A percentile compares a stretch with the other conserved stretches of the same genome.
phyloP scores from a whole-genome alignment of 805 yeast genomes.

The Dipodascus geniculatus region DNA sequence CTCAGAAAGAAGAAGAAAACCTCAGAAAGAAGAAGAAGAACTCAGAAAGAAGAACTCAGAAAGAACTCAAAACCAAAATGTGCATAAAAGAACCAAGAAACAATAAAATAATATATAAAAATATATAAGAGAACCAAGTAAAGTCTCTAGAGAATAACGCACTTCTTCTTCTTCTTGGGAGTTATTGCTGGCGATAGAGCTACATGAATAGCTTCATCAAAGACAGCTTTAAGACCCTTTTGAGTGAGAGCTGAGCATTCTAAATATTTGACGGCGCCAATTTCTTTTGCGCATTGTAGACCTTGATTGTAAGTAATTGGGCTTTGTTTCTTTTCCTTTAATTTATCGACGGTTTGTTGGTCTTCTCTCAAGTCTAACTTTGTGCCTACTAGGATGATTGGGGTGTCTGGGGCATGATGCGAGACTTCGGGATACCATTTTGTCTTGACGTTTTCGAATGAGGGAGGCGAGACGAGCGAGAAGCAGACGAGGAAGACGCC shows the following conservation, averaged over 20 bases:
- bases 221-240: constrained; percentile 72
- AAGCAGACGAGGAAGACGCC: constrained; percentile 81
- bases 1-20: no score
- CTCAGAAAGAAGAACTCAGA: no score
- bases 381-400: constrained; percentile 74
- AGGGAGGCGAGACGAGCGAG: constrained; percentile 68
- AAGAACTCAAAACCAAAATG: not conserved
- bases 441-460: constrained; percentile 67
- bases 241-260: constrained; percentile 91
- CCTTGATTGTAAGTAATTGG: constrained; percentile 61
- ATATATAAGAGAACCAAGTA: not conserved
- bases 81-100: not conserved
- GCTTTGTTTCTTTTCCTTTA: constrained; percentile 31
- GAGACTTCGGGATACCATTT: constrained; percentile 82
- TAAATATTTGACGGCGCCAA: constrained; percentile 60
- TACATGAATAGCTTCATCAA: constrained; percentile 68
- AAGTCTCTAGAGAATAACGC: constrained; percentile 31
- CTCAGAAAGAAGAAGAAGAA: no score
- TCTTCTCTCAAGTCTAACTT: constrained; percentile 79
- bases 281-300: constrained; percentile 49
- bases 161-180: constrained; percentile 37
- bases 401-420: constrained; percentile 66
- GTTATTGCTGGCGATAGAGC: constrained; percentile 34
- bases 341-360: constrained; percentile 51
- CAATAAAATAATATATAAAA: constrained; percentile 1